Conservation (phyloP, 768 basidiomycete species). For the Panaeolus papilionaceus region DNA sequence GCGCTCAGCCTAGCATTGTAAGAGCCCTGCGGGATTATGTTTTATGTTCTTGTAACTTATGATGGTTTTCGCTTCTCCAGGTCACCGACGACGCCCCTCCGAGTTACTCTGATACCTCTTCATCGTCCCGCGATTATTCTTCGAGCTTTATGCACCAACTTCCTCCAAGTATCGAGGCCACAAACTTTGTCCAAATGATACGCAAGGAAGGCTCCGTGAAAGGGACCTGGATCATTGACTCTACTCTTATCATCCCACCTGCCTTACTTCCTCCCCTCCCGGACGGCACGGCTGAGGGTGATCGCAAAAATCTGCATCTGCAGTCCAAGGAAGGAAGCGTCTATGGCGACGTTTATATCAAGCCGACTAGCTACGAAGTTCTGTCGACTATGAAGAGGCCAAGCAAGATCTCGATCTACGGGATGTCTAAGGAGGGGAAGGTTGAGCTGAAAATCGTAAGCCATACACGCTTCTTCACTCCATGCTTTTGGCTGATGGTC, state of each 20-base stretch:
- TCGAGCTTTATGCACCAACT: neutral
- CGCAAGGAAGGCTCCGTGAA: constrained; percentile 37
- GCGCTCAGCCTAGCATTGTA: neutral
- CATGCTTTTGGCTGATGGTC: neutral
- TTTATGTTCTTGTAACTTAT: no score
- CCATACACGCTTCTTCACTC: neutral
- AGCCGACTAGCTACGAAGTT: constrained; percentile 23
- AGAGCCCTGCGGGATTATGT: neutral
- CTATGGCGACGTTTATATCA: constrained; percentile 45
- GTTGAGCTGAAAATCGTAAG: constrained; percentile 33
- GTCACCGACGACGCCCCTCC: neutral
- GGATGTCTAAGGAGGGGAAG: constrained; percentile 35
- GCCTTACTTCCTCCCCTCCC: constrained; percentile 45
- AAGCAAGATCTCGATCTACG: constrained; percentile 25
- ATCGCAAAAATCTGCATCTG: constrained; percentile 46
- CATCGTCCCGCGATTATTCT: neutral
- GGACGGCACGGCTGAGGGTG: constrained; percentile 40
- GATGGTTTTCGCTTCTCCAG: neutral
- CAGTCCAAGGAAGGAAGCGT: constrained; percentile 41
- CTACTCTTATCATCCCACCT: constrained; percentile 44
- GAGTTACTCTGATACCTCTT: neutral
- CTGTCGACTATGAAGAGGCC: constrained; percentile 17
- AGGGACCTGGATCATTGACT: constrained; percentile 50
- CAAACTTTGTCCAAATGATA: constrained; percentile 39
- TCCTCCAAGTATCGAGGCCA: constrained; percentile 34